Evolutionary conservation across 179 eudicot species (phyloP).

Genomic region (Silene vulgaris): DNA sequence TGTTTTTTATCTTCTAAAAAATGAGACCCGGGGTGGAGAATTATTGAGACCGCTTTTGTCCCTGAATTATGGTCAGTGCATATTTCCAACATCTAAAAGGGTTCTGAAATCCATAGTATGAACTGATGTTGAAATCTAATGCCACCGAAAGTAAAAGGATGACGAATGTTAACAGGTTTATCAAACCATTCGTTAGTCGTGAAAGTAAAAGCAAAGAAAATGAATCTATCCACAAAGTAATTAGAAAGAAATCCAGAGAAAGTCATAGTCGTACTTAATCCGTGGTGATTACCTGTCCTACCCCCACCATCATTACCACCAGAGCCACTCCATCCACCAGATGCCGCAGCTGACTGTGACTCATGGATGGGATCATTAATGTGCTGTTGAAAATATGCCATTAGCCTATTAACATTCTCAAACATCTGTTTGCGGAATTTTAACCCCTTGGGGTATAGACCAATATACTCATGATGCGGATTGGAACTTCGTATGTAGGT

Average conservation of each 20-base stretch:
- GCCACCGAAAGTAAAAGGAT: background rate
- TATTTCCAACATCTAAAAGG: background rate
- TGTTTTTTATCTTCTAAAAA: background rate
- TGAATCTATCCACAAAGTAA: background rate
- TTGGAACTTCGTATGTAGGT: slow-evolving; percentile 81
- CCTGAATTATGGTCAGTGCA: background rate
- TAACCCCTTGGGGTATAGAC: slow-evolving; percentile 86
- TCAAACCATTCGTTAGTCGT: background rate
- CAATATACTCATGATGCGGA: slow-evolving; percentile 96
- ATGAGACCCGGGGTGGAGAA: background rate
- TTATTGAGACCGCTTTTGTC: slow-evolving; percentile 8
- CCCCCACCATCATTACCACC: slow-evolving; percentile 17
- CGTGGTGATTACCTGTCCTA: background rate
- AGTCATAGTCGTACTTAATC: background rate
- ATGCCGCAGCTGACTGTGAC: slow-evolving; percentile 73
- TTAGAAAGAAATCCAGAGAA: background rate
- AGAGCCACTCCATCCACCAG: slow-evolving; percentile 61
- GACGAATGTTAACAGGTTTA: background rate
- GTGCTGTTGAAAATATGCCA: slow-evolving; percentile 77
- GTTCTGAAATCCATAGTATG: background rate
- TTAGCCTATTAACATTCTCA: slow-evolving; percentile 76
- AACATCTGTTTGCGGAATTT: slow-evolving; percentile 85
- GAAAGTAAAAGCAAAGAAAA: background rate
- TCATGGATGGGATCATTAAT: slow-evolving; percentile 76
- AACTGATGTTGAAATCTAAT: background rate